phyloP scores from a whole-genome alignment of 1,284 basidiomycete species.

The Puccinia horiana region DNA sequence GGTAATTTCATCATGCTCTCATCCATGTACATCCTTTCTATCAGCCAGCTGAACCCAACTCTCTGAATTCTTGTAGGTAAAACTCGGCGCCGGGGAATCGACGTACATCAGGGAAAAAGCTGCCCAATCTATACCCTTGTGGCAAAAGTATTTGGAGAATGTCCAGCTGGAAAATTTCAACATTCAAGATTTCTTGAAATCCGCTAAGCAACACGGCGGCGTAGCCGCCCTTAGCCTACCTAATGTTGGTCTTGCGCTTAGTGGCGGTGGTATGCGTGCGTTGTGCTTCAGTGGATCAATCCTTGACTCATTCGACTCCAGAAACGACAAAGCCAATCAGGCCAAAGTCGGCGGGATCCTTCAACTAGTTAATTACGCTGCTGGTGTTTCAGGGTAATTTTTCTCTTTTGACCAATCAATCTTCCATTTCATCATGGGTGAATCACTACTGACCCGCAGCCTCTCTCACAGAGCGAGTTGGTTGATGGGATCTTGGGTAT shows the following conservation, averaged over 20 bases:
- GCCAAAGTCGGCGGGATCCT: slow-evolving; percentile 37
- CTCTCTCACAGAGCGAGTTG: slow-evolving; percentile 17
- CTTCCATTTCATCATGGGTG: background rate
- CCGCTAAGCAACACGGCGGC: slow-evolving; percentile 12
- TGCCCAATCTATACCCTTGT: slow-evolving; percentile 36
- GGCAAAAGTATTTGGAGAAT: slow-evolving; percentile 22
- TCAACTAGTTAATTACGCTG: slow-evolving; percentile 44
- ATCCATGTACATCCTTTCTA: background rate
- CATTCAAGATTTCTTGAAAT: slow-evolving; percentile 23
- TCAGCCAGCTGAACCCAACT: background rate
- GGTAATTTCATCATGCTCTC: background rate
- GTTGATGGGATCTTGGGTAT: slow-evolving; percentile 38
- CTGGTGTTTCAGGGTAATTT: slow-evolving; percentile 39
- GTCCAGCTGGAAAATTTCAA: slow-evolving; percentile 30
- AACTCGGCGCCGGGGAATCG: slow-evolving; percentile 16
- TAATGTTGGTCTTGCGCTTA: slow-evolving; percentile 31
- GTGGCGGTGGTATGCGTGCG: slow-evolving; percentile 37
- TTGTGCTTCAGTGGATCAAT: slow-evolving; percentile 36
- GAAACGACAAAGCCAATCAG: slow-evolving; percentile 34
- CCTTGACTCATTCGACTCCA: slow-evolving; percentile 36
- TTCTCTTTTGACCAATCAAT: background rate
- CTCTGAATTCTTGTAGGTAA: background rate
- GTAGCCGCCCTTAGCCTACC: slow-evolving; percentile 32
- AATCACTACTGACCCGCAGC: background rate
- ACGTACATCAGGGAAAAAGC: slow-evolving; percentile 40